Conservation (phyloP, 352 stramenopile species). For the Phytophthora idaei region DNA sequence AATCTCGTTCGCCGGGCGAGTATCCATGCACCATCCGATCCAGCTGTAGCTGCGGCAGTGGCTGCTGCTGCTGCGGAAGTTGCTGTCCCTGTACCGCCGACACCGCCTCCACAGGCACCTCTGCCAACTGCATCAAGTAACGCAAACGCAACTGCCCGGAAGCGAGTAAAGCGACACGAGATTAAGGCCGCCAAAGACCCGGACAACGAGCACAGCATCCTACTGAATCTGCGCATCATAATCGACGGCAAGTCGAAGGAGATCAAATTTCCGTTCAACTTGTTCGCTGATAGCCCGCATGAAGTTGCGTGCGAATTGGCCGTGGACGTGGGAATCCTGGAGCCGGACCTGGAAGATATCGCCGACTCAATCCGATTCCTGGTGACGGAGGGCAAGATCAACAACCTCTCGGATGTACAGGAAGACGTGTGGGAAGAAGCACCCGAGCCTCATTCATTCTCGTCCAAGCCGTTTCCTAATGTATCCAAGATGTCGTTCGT, state of each 20-base stretch:
- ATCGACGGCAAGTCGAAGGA: constrained; percentile 94
- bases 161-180: constrained; percentile 78
- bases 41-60: constrained; percentile 16
- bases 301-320: constrained; percentile 96
- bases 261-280: constrained; percentile 96
- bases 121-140: constrained; percentile 8
- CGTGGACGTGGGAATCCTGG: constrained; percentile 92
- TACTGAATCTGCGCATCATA: constrained; percentile 91
- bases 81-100: constrained; percentile 2
- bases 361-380: constrained; percentile 93
- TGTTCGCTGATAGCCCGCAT: constrained; percentile 94
- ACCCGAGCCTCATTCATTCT: constrained; percentile 83
- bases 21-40: constrained; percentile 32
- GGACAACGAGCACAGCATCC: constrained; percentile 82
- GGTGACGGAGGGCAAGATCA: constrained; percentile 86
- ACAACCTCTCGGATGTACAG: constrained; percentile 77
- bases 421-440: constrained; percentile 90
- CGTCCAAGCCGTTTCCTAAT: constrained; percentile 74
- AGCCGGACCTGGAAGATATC: constrained; percentile 93
- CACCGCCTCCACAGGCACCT: constrained; percentile 4
- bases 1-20: constrained; percentile 39
- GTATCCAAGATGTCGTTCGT: constrained; percentile 85
- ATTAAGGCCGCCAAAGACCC: constrained; percentile 85
- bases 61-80: constrained; percentile 23
- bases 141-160: constrained; percentile 32